Evolutionary conservation across 208 protist genomes (phyloP), one percentile per base, ranked within the genome.

Genomic region (Crithidia acanthocephali): DNA sequence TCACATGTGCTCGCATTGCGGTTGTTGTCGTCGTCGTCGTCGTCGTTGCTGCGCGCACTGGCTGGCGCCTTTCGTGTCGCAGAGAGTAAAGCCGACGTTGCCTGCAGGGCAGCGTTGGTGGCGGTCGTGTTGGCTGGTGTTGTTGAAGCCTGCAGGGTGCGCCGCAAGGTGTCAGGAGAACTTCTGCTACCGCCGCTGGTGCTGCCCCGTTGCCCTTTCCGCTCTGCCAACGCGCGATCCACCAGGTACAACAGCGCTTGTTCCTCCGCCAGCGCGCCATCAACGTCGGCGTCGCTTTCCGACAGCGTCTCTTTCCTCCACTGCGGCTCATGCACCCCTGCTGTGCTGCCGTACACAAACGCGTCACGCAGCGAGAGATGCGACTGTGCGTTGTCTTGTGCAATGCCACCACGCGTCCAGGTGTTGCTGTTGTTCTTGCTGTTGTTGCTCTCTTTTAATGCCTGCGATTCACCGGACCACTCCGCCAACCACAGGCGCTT

Each of bases 401-500:
- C 37, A 42, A 42, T 42, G 13, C 37, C 6, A 42, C 9, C 37
- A 42, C 9, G 15, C 8, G 20, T 22, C 6, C 45, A 22, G 16
- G n/a, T n/a, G n/a, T n/a, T n/a, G n/a, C 18, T 13, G 45, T 4
- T 50, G 45, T 50, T 13, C 45, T 50, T 13, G 45, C 35, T 2
- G 51, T 5, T 6, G 62, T 28, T 33, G 4, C 42, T 9, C 7
- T 0, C 40, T 11, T 42, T 0, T 22, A 40, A 11, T 11, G 11
- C 44, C 40, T 7, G 44, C 13, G 60, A 50, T 2, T 37, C 15
- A 37, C n/a, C 32, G 0, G 55, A 53, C 1, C 70, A 40, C 72
- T 89, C 77, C 6, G 63, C 45, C 20, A 78, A 61, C 52, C 80
- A 81, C 22, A 85, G 45, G n/a, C 72, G 76, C 72, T 90, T 86